Conservation (phyloP, 768 basidiomycete genomes). For the Strobilomyces dryophilus region DNA sequence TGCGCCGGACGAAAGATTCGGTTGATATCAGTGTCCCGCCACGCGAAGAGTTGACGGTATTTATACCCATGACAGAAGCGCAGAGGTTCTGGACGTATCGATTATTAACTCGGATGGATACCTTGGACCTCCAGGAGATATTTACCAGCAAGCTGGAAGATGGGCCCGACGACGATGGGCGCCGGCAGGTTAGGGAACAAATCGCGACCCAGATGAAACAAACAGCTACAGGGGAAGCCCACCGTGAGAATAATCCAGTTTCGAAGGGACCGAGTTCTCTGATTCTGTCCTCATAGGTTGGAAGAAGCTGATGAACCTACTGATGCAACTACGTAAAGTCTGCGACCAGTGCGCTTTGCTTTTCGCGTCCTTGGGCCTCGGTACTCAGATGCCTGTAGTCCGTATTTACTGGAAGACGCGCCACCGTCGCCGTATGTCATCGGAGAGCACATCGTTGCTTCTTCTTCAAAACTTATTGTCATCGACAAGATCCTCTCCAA, state of each 20-base stretch:
- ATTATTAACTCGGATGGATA: slow-evolving; percentile 50
- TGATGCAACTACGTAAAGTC: slow-evolving; percentile 66
- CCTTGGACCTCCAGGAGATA: slow-evolving; percentile 44
- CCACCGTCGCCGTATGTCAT: slow-evolving; percentile 46
- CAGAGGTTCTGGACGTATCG: slow-evolving; percentile 62
- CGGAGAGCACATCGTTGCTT: slow-evolving; percentile 52
- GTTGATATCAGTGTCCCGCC: slow-evolving; percentile 52
- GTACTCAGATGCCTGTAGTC: slow-evolving; percentile 32
- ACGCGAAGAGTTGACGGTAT: slow-evolving; percentile 52
- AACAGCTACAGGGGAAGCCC: slow-evolving; percentile 27
- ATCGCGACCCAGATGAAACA: slow-evolving; percentile 37
- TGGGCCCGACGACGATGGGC: slow-evolving; percentile 30
- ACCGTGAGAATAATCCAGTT: slow-evolving; percentile 21
- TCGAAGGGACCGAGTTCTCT: neutral
- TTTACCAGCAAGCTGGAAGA: slow-evolving; percentile 35
- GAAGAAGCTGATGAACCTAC: slow-evolving; percentile 59
- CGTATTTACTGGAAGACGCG: slow-evolving; percentile 49
- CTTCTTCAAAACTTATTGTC: slow-evolving; percentile 52
- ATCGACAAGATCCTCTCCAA: slow-evolving; percentile 58
- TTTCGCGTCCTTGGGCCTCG: neutral
- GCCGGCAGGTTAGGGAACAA: slow-evolving; percentile 37
- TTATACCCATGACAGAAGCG: slow-evolving; percentile 53
- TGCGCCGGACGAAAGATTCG: slow-evolving; percentile 54
- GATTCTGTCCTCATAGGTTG: slow-evolving; percentile 36
- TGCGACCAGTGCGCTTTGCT: slow-evolving; percentile 55